Evolutionary conservation across 192 early-diverging fungal species (phyloP).

Genomic region (Paraglomus occultum): DNA sequence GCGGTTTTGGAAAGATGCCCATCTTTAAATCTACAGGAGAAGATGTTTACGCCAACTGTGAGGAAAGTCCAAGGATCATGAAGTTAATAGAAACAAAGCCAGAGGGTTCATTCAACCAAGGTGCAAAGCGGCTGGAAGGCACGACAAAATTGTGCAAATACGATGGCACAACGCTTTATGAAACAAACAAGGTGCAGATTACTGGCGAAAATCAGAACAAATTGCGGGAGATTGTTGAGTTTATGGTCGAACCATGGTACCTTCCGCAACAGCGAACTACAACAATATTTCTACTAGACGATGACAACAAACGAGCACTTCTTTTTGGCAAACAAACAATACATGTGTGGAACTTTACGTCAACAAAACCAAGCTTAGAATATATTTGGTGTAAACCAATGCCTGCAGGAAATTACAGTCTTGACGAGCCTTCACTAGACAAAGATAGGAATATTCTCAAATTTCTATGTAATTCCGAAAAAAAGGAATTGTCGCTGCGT

Average conservation of each 20-base stretch:
- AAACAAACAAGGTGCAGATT: not conserved
- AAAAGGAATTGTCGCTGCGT: no score
- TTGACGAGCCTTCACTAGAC: no score
- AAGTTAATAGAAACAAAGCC: not conserved
- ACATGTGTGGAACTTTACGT: slow-evolving; percentile 5
- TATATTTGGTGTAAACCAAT: slow-evolving; percentile 15
- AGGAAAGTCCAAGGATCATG: not conserved
- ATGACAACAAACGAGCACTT: not conserved
- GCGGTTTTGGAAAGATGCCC: not conserved
- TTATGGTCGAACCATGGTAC: slow-evolving; percentile 11
- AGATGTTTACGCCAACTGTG: not conserved
- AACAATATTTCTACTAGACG: slow-evolving; percentile 8
- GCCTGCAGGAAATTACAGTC: not conserved
- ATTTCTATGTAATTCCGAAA: no score
- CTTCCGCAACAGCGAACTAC: not conserved
- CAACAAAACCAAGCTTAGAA: not conserved
- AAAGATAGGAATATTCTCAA: no score
- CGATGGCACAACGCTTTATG: slow-evolving; percentile 1
- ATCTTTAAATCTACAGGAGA: slow-evolving; percentile 1
- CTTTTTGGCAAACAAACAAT: slow-evolving; percentile 13
- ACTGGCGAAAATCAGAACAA: not conserved
- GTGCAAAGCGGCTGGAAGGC: not conserved
- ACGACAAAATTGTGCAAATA: not conserved
- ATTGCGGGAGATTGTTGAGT: not conserved
- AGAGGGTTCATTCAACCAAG: not conserved